phyloP scores from a whole-genome alignment of 106 monocot genomes.

The Platanthera guangdongensis region DNA sequence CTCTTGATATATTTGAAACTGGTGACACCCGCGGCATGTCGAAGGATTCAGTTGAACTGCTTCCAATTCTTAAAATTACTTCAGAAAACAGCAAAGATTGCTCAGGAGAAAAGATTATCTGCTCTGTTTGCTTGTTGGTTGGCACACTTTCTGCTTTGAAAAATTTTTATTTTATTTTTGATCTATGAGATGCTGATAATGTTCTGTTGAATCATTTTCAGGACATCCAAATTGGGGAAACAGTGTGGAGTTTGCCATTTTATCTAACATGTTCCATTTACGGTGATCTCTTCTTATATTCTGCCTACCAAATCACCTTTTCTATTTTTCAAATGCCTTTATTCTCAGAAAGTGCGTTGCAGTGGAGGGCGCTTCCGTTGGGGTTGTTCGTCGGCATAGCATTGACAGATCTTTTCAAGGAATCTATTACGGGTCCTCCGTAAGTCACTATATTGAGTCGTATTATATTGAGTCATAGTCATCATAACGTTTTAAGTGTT shows the following conservation, averaged over 20 bases:
- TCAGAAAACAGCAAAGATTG: slow-evolving; percentile 31
- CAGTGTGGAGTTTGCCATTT: slow-evolving; percentile 48
- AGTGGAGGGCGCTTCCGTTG: too few species aligned
- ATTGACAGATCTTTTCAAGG: too few species aligned
- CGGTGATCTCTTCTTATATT: slow-evolving; percentile 10
- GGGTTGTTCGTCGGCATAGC: too few species aligned
- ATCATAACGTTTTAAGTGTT: too few species aligned
- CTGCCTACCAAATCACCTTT: too few species aligned
- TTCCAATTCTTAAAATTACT: slow-evolving; percentile 45
- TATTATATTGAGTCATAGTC: too few species aligned
- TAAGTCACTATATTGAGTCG: too few species aligned
- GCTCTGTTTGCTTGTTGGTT: slow-evolving; percentile 70
- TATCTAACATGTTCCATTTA: slow-evolving; percentile 72
- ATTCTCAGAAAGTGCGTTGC: too few species aligned
- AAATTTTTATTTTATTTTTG: background rate
- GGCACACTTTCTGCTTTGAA: background rate
- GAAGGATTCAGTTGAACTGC: slow-evolving; percentile 38
- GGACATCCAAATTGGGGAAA: slow-evolving; percentile 69
- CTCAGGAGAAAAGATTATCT: slow-evolving; percentile 41
- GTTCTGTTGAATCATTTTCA: slow-evolving; percentile 9
- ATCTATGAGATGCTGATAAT: slow-evolving; percentile 3
- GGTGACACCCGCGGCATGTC: slow-evolving; percentile 45
- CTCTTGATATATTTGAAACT: slow-evolving; percentile 54
- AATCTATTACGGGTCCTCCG: too few species aligned
- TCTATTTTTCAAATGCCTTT: too few species aligned